These are phyloP conservation scores for Diaporthe ilicicola DNA, from an alignment of 2,329 filamentous ascomycete genomes.

Conservation along the genomic window DNA sequence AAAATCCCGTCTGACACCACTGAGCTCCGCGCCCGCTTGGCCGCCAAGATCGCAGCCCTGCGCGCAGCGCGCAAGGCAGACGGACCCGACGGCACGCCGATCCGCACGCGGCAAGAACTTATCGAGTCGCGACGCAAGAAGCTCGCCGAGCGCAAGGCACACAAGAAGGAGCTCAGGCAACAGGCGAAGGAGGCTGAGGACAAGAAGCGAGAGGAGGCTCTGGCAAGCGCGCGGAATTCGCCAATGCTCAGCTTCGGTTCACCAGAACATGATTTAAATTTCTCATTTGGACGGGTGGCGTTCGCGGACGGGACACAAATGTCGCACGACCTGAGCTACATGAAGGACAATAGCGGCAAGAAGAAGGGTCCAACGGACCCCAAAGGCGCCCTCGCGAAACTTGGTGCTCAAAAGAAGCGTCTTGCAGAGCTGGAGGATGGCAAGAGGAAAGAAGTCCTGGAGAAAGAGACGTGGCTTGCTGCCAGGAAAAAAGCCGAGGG, in stretches of 20 bases:
- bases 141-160: constrained; percentile 83
- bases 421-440: constrained; percentile 77
- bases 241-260: constrained; percentile 60
- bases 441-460: constrained; percentile 86
- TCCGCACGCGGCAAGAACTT: constrained; percentile 87
- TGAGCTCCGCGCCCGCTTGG: constrained; percentile 79
- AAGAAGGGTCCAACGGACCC: constrained; percentile 86
- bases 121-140: constrained; percentile 90
- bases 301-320: constrained; percentile 87
- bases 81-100: constrained; percentile 80
- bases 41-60: constrained; percentile 84
- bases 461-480: constrained; percentile 94
- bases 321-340: constrained; percentile 75
- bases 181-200: constrained; percentile 85
- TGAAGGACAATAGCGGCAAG: constrained; percentile 58
- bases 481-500: constrained; percentile 90
- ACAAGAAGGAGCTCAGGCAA: constrained; percentile 85
- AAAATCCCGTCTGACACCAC: constrained; percentile 76
- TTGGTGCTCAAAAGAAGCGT: constrained; percentile 86
- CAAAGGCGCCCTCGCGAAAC: constrained; percentile 84
- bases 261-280: constrained; percentile 66
- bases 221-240: constrained; percentile 67
- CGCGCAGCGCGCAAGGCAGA: constrained; percentile 89
- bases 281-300: constrained; percentile 90
- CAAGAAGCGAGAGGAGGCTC: constrained; percentile 67